Conservation (phyloP, 169 alveolate genomes). For the Perkinsus marinus region DNA sequence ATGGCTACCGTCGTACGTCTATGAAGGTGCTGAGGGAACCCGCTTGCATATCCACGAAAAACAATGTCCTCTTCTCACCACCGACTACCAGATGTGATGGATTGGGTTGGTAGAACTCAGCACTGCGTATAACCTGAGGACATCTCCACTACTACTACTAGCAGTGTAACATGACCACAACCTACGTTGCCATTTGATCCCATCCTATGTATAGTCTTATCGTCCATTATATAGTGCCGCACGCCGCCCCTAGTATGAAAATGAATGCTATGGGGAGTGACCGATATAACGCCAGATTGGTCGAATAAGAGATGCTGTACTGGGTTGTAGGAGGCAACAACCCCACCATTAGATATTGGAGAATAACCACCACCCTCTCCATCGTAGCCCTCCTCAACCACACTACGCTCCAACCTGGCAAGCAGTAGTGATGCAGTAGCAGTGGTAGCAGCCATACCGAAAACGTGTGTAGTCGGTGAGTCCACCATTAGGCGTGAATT, state of each 20-base stretch:
- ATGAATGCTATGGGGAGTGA: not conserved
- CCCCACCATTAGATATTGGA: not conserved
- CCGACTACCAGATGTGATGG: not conserved
- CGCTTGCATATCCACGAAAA: not conserved
- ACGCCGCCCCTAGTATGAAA: not conserved
- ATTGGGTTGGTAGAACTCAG: not conserved
- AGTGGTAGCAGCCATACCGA: not conserved
- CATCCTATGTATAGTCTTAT: not conserved
- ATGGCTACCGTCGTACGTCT: too few species aligned
- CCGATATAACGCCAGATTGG: not conserved
- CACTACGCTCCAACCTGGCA: not conserved
- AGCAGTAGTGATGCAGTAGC: not conserved
- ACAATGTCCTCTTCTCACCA: not conserved
- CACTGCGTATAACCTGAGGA: not conserved
- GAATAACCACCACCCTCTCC: not conserved
- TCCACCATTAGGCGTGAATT: not conserved
- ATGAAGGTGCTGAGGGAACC: not conserved
- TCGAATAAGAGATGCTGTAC: not conserved
- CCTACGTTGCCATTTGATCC: not conserved
- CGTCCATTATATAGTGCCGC: not conserved
- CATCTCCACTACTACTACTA: not conserved
- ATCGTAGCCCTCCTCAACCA: not conserved
- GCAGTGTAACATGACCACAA: too few species aligned
- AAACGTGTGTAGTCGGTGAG: not conserved
- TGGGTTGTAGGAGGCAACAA: not conserved